phyloP scores from a whole-genome alignment of 495 filamentous ascomycete species.

The Daldinia decipiens region DNA sequence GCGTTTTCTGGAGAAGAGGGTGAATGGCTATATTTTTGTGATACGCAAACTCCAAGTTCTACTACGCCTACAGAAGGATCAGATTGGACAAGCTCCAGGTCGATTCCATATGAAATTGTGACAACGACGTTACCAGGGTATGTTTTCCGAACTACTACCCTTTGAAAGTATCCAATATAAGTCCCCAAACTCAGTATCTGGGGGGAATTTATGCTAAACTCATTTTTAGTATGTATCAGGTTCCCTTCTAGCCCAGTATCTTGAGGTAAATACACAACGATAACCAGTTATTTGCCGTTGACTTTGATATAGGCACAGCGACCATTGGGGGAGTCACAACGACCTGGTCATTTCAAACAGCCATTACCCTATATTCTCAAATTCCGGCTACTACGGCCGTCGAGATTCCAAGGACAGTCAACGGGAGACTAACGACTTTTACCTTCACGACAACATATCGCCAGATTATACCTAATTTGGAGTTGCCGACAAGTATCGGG shows the following conservation, averaged over 20 bases:
- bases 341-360: constrained; percentile 8
- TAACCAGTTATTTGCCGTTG: not conserved
- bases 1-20: too few species aligned
- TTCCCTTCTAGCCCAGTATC: too few species aligned
- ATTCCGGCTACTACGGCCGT: constrained; percentile 20
- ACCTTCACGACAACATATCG: constrained; percentile 22
- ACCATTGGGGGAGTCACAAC: not conserved
- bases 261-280: too few species aligned
- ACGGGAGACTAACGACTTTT: not conserved
- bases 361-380: constrained; percentile 1
- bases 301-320: constrained; percentile 6
- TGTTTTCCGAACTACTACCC: not conserved
- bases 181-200: not conserved
- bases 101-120: not conserved
- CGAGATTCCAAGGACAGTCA: not conserved
- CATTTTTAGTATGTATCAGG: not conserved
- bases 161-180: not conserved
- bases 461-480: constrained; percentile 2
- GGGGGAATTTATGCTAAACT: not conserved
- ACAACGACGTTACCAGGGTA: constrained; percentile 17
- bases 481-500: not conserved
- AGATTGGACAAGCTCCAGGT: not conserved
- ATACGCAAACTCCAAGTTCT: not conserved
- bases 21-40: constrained; percentile 11
- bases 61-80: not conserved